Base-by-base conservation (phyloP, 768 basidiomycete genomes). In the Pleurotus citrinopileatus region DNA sequence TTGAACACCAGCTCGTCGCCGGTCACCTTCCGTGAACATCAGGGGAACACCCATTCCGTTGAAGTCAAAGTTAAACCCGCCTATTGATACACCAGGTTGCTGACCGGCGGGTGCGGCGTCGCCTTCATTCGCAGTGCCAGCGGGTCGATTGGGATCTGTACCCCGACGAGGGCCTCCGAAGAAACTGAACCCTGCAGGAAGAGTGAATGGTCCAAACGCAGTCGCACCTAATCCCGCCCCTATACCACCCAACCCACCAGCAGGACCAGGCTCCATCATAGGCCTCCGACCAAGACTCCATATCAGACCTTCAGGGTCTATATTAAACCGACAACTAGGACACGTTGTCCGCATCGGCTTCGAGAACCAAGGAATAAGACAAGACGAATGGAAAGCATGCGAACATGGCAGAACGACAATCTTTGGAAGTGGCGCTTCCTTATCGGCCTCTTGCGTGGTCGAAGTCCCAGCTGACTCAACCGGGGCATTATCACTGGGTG, bases 281-380 rank as follows among this genome's bases (percentile, higher is more conserved):
- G 64, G 57, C 42, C 61, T 61, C 23, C 67, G 57, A 17, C 67
- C 57, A 13, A 68, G 63, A 10, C 65, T 67, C 50, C 73, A 82
- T 0, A 87, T 89, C 42, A 91, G 66, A 54, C 84, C 84, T 53
- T 89, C 84, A 0, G 90, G 90, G 62, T 92, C 90, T 52, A 92
- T 80, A 58, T 92, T 84, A 61, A 92, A 92, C 57, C 90, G 73
- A 68, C 90, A 92, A 0, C 87, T 88, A 0, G 90, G 90, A 59
- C 90, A 92, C 1, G 90, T 91, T 17, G 90, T 91, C 59, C 87
- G 86, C 38, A 75, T 77, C 9, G 89, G 86, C 54, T 87, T 75
- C 2, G 89, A 82, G 66, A 92, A 92, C 90, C 90, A 92, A 1
- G 90, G 90, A 8, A 87, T 65, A 29, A 92, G 78, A 67, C 90